Percentiles rank a stretch among this genome's conserved stretches.
These are phyloP conservation scores for Chaetomium olivaceum DNA, from an alignment of 2,329 filamentous ascomycete genomes.

Conservation along the genomic window DNA sequence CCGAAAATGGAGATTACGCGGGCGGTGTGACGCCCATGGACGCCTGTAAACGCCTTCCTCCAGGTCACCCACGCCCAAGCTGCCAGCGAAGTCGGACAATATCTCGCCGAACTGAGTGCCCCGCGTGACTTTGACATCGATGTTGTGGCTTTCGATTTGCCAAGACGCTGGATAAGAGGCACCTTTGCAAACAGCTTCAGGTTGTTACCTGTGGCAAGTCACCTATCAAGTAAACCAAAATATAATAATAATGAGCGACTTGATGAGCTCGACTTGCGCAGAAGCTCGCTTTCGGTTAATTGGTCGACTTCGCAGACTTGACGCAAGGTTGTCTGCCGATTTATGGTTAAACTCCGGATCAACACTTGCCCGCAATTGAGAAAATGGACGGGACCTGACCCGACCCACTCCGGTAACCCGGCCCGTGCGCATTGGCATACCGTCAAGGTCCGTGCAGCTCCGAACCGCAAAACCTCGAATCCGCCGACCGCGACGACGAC, in stretches of 20 bases:
- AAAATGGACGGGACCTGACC: background rate
- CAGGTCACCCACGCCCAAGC: slow-evolving; percentile 1
- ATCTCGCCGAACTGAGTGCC: background rate
- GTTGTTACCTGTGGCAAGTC: background rate
- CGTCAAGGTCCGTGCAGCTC: slow-evolving; percentile 8
- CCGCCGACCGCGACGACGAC: background rate
- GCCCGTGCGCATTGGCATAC: background rate
- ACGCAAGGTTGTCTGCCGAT: background rate
- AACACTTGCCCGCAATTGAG: background rate
- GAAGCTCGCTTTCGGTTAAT: no score
- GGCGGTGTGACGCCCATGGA: slow-evolving; percentile 16
- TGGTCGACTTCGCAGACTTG: no score
- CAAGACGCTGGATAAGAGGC: background rate
- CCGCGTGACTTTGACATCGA: background rate
- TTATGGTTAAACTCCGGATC: background rate
- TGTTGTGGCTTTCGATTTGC: background rate
- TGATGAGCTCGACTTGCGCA: background rate
- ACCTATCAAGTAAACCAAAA: background rate
- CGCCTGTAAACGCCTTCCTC: background rate
- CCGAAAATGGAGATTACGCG: slow-evolving; percentile 28
- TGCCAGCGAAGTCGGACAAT: slow-evolving; percentile 3
- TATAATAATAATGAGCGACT: no score
- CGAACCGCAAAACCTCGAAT: slow-evolving; percentile 19
- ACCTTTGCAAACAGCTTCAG: background rate
- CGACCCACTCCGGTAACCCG: background rate